Percentiles rank a stretch among this genome's conserved stretches.
Evolutionary conservation across 495 filamentous ascomycete species (phyloP).

Genomic region (Penicillium salamii): DNA sequence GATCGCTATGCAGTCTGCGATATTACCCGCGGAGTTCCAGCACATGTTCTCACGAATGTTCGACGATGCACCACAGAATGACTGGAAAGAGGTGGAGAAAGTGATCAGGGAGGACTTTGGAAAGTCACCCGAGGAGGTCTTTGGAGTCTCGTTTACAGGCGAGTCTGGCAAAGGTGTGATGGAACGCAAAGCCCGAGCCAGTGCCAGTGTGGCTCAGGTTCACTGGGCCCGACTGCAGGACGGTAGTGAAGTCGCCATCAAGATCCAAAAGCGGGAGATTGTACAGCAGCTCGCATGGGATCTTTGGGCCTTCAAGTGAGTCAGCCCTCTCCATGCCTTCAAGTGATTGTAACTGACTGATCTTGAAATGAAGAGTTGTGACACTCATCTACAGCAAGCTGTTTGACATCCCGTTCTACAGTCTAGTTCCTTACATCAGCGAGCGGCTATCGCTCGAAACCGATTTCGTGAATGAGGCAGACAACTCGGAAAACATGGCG

Average conservation of each 20-base stretch:
- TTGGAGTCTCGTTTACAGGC: slow-evolving; percentile 76
- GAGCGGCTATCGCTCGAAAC: slow-evolving; percentile 88
- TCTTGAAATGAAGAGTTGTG: slow-evolving; percentile 56
- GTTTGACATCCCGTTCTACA: slow-evolving; percentile 89
- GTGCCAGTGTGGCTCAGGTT: slow-evolving; percentile 91
- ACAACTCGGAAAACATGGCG: slow-evolving; percentile 83
- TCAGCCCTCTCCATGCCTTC: slow-evolving; percentile 4
- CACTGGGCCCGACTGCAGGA: slow-evolving; percentile 86
- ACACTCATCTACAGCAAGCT: slow-evolving; percentile 70
- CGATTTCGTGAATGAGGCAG: slow-evolving; percentile 87
- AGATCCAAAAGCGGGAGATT: slow-evolving; percentile 96
- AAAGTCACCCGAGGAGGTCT: slow-evolving; percentile 77
- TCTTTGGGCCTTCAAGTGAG: slow-evolving; percentile 89
- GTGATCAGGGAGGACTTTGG: slow-evolving; percentile 89
- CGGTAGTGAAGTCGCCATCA: slow-evolving; percentile 87
- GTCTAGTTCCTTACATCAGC: slow-evolving; percentile 81
- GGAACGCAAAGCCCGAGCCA: slow-evolving; percentile 82
- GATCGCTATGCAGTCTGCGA: slow-evolving; percentile 94
- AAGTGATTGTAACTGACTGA: neutral
- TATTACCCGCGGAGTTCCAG: slow-evolving; percentile 91
- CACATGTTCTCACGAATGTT: slow-evolving; percentile 95
- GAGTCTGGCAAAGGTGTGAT: slow-evolving; percentile 71
- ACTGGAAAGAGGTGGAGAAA: slow-evolving; percentile 82
- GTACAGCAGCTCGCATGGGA: slow-evolving; percentile 86
- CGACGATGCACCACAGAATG: slow-evolving; percentile 93